These are phyloP conservation scores for Sugiyamaella grinbergsii DNA, from an alignment of 1,139 yeast genomes.

Conservation along the genomic window DNA sequence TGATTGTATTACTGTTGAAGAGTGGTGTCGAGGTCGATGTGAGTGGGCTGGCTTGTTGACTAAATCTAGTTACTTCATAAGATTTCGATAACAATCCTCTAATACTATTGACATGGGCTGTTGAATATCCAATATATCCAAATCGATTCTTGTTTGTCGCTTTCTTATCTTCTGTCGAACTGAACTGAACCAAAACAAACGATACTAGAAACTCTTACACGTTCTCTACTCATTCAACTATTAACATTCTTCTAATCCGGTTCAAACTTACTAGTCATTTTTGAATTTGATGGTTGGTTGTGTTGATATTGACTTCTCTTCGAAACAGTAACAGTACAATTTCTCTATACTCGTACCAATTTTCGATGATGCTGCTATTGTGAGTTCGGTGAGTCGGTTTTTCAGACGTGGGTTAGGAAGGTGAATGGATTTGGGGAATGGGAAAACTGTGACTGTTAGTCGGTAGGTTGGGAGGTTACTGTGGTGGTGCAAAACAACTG, in stretches of 20 bases:
- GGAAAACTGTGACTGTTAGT: slow-evolving; percentile 6
- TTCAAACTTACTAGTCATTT: slow-evolving; percentile 15
- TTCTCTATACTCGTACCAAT: neutral
- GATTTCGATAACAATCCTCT: too few species aligned
- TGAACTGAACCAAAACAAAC: too few species aligned
- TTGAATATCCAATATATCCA: too few species aligned
- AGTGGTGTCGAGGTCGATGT: too few species aligned
- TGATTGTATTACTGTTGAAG: too few species aligned
- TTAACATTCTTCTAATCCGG: neutral
- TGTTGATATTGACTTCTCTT: slow-evolving; percentile 14
- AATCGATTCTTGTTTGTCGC: too few species aligned
- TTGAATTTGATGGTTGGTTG: slow-evolving; percentile 6
- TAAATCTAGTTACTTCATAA: too few species aligned
- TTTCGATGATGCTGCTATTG: slow-evolving; percentile 1
- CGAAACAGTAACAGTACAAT: slow-evolving; percentile 7
- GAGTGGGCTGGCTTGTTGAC: too few species aligned
- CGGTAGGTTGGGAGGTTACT: too few species aligned
- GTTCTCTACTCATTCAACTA: neutral
- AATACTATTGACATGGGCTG: too few species aligned
- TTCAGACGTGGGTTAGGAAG: slow-evolving; percentile 1
- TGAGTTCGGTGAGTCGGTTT: slow-evolving; percentile 9
- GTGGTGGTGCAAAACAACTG: too few species aligned
- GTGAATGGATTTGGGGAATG: neutral
- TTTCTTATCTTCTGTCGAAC: too few species aligned
- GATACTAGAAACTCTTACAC: neutral